Percentiles rank a stretch among this genome's conserved stretches.
These are phyloP conservation scores for Colletotrichum limetticola DNA, from an alignment of 2,329 filamentous ascomycete genomes.

Conservation along the genomic window DNA sequence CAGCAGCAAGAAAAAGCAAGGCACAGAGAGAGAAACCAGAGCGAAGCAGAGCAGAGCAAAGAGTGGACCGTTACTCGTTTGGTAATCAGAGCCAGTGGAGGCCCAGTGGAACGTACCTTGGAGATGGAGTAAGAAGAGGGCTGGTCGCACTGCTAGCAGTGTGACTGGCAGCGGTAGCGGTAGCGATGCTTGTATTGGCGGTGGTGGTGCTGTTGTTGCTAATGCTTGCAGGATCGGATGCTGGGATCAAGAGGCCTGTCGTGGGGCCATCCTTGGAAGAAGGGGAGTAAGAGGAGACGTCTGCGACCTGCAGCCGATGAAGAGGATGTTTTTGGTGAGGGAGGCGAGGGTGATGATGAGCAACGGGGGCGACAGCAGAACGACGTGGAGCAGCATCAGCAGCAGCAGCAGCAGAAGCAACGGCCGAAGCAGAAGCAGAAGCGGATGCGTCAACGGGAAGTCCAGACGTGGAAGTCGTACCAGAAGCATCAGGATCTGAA, in stretches of 20 bases:
- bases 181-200: slow-evolving; percentile 10
- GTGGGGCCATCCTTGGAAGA: slow-evolving; percentile 57
- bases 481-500: slow-evolving; percentile 38
- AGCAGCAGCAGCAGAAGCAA: background rate
- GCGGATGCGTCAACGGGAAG: slow-evolving; percentile 22
- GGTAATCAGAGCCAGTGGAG: slow-evolving; percentile 31
- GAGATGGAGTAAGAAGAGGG: slow-evolving; percentile 34
- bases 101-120: slow-evolving; percentile 31
- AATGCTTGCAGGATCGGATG: slow-evolving; percentile 37
- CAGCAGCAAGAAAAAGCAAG: background rate
- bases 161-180: slow-evolving; percentile 8
- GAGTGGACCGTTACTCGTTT: slow-evolving; percentile 34
- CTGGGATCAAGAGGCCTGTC: slow-evolving; percentile 49
- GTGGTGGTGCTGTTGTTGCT: slow-evolving; percentile 38
- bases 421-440: slow-evolving; percentile 10
- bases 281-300: slow-evolving; percentile 30
- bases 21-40: slow-evolving; percentile 10
- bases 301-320: slow-evolving; percentile 30
- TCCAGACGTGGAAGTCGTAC: slow-evolving; percentile 8
- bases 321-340: slow-evolving; percentile 35
- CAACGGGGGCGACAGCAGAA: background rate
- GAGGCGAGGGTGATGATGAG: slow-evolving; percentile 27
- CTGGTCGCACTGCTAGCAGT: slow-evolving; percentile 21
- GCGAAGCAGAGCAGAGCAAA: slow-evolving; percentile 22
- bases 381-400: slow-evolving; percentile 2